These are phyloP conservation scores for Aspergillus carlsbadensis DNA, from an alignment of 495 filamentous ascomycete genomes.

Conservation along the genomic window DNA sequence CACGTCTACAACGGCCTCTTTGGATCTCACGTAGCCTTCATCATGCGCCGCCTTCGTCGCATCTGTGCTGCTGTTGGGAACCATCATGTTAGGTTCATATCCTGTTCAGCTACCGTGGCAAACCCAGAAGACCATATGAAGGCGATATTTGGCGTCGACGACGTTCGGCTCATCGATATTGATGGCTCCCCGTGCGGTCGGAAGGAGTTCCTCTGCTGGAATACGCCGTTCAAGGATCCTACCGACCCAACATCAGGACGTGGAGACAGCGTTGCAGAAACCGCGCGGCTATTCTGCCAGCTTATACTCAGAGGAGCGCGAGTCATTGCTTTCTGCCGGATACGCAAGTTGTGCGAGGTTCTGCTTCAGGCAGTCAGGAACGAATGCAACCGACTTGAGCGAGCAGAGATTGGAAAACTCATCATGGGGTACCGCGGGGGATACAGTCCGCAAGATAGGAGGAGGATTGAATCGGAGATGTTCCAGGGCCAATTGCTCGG, in stretches of 20 bases:
- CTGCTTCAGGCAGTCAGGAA: conserved; percentile 76
- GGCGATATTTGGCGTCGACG: conserved; percentile 85
- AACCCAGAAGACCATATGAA: conserved; percentile 93
- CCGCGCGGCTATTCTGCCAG: conserved; percentile 85
- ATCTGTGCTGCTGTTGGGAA: conserved; percentile 94
- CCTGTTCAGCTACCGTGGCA: conserved; percentile 94
- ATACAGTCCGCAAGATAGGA: conserved; percentile 91
- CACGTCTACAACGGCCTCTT: conserved; percentile 97
- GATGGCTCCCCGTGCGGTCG: conserved; percentile 91
- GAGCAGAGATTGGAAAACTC: conserved; percentile 68
- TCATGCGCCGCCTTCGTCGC: conserved; percentile 87
- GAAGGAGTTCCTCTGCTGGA: conserved; percentile 98
- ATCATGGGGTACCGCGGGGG: conserved; percentile 97
- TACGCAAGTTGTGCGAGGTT: conserved; percentile 84
- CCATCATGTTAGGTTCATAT: conserved; percentile 84
- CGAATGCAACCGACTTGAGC: conserved; percentile 70
- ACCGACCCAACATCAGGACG: conserved; percentile 82
- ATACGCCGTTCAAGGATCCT: conserved; percentile 92
- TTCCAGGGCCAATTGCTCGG: conserved; percentile 93
- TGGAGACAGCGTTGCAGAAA: conserved; percentile 78
- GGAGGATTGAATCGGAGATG: conserved; percentile 92
- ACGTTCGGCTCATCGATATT: conserved; percentile 77
- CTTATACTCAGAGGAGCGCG: conserved; percentile 84
- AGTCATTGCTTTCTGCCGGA: conserved; percentile 90
- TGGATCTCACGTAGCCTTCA: conserved; percentile 88